A percentile compares a stretch with the other conserved stretches of the same genome.
phyloP scores from a whole-genome alignment of 2,329 filamentous ascomycete genomes.

The Bipolaris gigantea region DNA sequence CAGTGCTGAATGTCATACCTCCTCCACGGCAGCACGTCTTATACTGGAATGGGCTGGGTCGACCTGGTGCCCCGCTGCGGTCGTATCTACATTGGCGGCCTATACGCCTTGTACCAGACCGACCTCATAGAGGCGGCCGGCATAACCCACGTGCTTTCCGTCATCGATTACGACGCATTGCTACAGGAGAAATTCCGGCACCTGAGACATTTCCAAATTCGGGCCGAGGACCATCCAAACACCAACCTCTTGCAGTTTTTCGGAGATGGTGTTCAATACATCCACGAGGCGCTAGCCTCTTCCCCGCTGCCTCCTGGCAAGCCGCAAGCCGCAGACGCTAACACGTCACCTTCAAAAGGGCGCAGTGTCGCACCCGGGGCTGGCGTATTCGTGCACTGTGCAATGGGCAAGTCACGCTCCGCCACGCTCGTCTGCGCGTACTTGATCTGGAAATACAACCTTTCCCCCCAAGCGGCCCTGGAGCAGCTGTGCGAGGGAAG shows the following conservation, averaged over 20 bases:
- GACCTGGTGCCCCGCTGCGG: constrained; percentile 42
- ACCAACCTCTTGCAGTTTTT: constrained; percentile 35
- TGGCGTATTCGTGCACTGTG: constrained; percentile 41
- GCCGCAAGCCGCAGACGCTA: neutral
- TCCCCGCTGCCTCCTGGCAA: neutral
- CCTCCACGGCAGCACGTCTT: constrained; percentile 34
- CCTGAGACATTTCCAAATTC: constrained; percentile 36
- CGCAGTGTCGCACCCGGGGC: constrained; percentile 8
- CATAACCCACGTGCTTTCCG: constrained; percentile 39
- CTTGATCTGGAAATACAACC: constrained; percentile 34
- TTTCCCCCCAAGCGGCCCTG: constrained; percentile 23
- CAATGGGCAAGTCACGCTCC: constrained; percentile 41
- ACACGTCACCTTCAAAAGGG: neutral
- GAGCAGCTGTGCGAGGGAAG: constrained; percentile 38
- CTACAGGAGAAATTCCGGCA: constrained; percentile 31
- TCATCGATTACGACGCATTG: constrained; percentile 39
- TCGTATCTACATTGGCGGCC: constrained; percentile 47
- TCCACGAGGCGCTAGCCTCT: constrained; percentile 25
- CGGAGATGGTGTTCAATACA: constrained; percentile 23
- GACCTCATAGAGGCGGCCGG: constrained; percentile 37
- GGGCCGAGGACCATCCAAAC: constrained; percentile 40
- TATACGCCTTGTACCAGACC: constrained; percentile 48
- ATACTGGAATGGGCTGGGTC: constrained; percentile 45
- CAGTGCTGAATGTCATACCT: constrained; percentile 33
- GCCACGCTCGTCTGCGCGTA: constrained; percentile 40